These are phyloP conservation scores for Phoma sp. DNA, from an alignment of 2,329 filamentous ascomycete species.

Conservation along the genomic window DNA sequence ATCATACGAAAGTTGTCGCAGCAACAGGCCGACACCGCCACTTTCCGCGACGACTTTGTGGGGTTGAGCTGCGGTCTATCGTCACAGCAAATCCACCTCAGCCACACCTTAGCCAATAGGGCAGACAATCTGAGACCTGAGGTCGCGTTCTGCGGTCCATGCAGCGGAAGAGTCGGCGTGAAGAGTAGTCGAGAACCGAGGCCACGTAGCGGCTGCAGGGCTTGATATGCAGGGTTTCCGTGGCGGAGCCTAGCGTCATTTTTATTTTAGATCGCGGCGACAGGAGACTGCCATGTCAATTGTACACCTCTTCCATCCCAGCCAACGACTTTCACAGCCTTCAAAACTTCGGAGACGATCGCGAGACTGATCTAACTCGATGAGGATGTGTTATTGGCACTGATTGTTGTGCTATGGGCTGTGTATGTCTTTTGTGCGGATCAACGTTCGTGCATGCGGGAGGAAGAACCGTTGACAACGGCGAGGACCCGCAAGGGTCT, in stretches of 20 bases:
- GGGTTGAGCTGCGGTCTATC: conserved; percentile 10
- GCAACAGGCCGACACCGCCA: conserved; percentile 21
- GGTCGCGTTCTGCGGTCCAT: conserved; percentile 10
- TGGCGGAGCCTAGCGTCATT: conserved; percentile 10
- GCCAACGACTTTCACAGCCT: neutral
- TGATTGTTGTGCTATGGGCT: neutral
- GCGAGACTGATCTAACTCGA: neutral
- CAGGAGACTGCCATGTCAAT: conserved; percentile 4
- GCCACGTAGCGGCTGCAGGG: conserved; percentile 17
- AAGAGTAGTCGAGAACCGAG: conserved; percentile 14
- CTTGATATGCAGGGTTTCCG: conserved; percentile 12
- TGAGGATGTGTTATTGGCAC: neutral
- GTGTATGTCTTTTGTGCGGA: neutral
- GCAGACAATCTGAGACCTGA: conserved; percentile 7
- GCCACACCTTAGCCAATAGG: conserved; percentile 18
- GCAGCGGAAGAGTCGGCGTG: conserved; percentile 16
- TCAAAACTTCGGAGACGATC: neutral
- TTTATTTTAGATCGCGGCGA: conserved; percentile 12
- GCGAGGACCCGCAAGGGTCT: neutral
- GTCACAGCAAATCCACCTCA: conserved; percentile 15
- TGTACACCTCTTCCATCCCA: neutral
- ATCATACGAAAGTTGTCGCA: conserved; percentile 18
- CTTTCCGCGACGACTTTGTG: conserved; percentile 16
- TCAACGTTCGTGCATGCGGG: neutral
- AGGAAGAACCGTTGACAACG: conserved; percentile 1